These are phyloP conservation scores for Podosphaera xanthii DNA, from an alignment of 2,329 filamentous ascomycete species.

Conservation along the genomic window DNA sequence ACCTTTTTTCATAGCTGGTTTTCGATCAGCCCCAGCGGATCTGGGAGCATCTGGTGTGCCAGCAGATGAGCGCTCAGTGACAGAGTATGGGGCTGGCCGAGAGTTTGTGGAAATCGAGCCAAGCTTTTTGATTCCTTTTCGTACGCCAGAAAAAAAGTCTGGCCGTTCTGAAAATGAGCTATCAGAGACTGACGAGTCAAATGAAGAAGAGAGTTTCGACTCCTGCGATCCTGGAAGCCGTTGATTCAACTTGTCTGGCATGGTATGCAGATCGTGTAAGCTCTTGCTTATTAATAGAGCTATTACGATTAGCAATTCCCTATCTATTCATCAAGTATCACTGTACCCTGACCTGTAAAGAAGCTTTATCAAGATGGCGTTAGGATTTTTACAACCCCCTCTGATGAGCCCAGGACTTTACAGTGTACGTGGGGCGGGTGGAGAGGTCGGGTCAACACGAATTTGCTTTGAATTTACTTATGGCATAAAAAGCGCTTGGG, in stretches of 20 bases:
- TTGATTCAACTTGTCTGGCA: slow-evolving; percentile 15
- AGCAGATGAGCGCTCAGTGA: background rate
- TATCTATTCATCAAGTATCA: background rate
- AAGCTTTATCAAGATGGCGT: background rate
- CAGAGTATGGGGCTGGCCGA: background rate
- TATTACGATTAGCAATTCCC: background rate
- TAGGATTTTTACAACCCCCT: background rate
- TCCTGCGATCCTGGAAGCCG: slow-evolving; percentile 13
- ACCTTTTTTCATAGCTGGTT: slow-evolving; percentile 5
- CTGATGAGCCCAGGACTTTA: background rate
- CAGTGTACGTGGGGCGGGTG: background rate
- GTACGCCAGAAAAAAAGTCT: slow-evolving; percentile 14
- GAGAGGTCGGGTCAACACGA: background rate
- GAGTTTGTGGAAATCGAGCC: slow-evolving; percentile 11
- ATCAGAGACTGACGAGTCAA: slow-evolving; percentile 10
- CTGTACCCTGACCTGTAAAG: background rate
- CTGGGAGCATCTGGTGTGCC: background rate
- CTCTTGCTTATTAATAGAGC: background rate
- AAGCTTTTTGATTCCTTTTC: slow-evolving; percentile 13
- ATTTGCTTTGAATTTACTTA: background rate
- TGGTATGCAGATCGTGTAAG: slow-evolving; percentile 6
- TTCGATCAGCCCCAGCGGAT: slow-evolving; percentile 6
- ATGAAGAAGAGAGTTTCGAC: slow-evolving; percentile 9
- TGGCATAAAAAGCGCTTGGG: background rate
- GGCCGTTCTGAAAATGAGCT: slow-evolving; percentile 7